phyloP scores from a whole-genome alignment of 2,329 filamentous ascomycete species.

The Aspergillus luchuensis region DNA sequence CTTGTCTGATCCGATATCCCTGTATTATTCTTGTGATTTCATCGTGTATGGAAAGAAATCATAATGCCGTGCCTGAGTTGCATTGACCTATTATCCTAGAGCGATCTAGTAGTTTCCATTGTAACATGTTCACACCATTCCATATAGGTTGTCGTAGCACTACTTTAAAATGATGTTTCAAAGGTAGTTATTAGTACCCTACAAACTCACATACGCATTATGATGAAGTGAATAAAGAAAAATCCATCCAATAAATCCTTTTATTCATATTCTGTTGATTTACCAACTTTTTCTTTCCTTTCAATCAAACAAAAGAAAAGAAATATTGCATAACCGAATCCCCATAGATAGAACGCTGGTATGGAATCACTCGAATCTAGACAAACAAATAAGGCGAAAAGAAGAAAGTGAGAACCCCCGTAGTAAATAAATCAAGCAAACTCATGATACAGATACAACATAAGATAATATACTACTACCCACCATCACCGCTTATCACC shows the following conservation, averaged over 20 bases:
- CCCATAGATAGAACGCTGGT: not conserved
- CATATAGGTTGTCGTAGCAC: not conserved
- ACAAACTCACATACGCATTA: not conserved
- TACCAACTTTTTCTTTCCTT: conserved; percentile 1
- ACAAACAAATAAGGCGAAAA: conserved; percentile 19
- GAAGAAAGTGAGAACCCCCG: not conserved
- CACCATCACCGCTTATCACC: conserved; percentile 30
- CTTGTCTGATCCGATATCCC: conserved; percentile 18
- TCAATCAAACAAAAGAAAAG: conserved; percentile 1
- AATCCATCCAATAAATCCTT: not conserved
- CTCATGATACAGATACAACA: conserved; percentile 3
- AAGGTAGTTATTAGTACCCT: too few relatives aligned
- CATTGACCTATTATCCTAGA: conserved; percentile 10
- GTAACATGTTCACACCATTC: not conserved
- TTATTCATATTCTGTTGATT: not conserved
- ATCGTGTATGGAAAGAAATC: conserved; percentile 18
- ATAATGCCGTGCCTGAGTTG: conserved; percentile 24
- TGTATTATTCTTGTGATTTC: conserved; percentile 15
- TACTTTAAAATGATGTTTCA: too few relatives aligned
- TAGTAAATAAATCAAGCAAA: not conserved
- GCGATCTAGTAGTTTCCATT: not conserved
- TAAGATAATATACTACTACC: not conserved
- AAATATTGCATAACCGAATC: not conserved
- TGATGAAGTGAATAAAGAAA: not conserved
- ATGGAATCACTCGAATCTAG: conserved; percentile 8